phyloP scores from a whole-genome alignment of 345 rosid species.

The Rhodomyrtus tomentosa region DNA sequence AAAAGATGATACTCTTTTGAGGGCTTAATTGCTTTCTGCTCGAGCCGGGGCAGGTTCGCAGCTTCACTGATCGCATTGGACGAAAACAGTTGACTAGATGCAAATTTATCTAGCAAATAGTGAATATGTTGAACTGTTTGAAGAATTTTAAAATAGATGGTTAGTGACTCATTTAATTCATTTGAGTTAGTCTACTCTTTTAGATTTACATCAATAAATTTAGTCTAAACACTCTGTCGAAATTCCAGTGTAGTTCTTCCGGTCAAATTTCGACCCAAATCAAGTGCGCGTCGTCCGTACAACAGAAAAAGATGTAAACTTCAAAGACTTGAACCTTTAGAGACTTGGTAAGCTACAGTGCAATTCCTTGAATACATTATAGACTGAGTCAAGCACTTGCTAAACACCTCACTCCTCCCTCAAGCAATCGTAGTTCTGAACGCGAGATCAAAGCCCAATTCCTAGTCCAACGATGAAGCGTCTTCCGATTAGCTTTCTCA shows the following conservation, averaged over 20 bases:
- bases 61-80: too few species aligned
- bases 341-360: not conserved
- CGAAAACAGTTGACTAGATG: not conserved
- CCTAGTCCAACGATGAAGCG: not conserved
- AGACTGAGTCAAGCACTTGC: accelerated
- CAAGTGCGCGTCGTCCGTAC: too few species aligned
- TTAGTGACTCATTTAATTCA: not conserved
- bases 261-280: too few species aligned
- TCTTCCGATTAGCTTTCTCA: too few species aligned
- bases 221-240: too few species aligned
- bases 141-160: not conserved
- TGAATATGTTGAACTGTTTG: not conserved
- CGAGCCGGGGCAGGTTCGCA: too few species aligned
- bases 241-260: too few species aligned
- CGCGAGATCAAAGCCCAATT: not conserved
- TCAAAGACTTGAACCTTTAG: too few species aligned
- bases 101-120: not conserved
- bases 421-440: not conserved
- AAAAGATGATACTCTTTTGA: too few species aligned
- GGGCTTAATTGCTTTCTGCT: too few species aligned
- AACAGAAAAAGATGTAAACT: too few species aligned
- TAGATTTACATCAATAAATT: not conserved
- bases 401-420: not conserved
- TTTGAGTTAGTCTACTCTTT: not conserved
- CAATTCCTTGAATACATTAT: not conserved